A percentile compares a stretch with the other conserved stretches of the same genome.
Conservation (phyloP, 2,329 filamentous ascomycete genomes). For the Exophiala oligosperma region DNA sequence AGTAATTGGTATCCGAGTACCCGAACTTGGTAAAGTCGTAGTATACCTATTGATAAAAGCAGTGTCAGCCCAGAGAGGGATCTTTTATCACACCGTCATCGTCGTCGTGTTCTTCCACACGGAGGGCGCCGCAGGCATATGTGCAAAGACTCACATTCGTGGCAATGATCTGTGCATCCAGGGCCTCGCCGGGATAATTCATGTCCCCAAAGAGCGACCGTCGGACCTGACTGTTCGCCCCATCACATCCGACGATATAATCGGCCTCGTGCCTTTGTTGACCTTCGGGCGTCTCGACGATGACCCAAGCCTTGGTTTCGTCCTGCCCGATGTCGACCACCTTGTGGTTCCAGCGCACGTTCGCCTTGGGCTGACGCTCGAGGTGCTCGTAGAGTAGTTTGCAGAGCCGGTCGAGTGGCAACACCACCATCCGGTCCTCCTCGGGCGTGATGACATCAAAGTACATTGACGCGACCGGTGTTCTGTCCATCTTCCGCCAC, state of each 20-base stretch:
- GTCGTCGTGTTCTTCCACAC: too few relatives aligned
- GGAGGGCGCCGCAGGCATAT: neutral
- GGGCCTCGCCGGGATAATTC: slow-evolving; percentile 12
- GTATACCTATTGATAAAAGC: slow-evolving; percentile 50
- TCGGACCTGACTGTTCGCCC: slow-evolving; percentile 41
- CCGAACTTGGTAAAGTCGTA: slow-evolving; percentile 57
- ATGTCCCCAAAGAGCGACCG: slow-evolving; percentile 25
- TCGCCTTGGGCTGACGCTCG: slow-evolving; percentile 33
- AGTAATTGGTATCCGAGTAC: slow-evolving; percentile 2
- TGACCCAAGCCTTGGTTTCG: neutral
- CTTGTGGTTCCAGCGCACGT: slow-evolving; percentile 47
- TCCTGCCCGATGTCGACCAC: slow-evolving; percentile 15
- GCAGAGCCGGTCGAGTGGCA: slow-evolving; percentile 46
- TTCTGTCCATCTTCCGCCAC: slow-evolving; percentile 44
- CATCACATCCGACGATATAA: slow-evolving; percentile 48
- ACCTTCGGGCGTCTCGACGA: slow-evolving; percentile 9
- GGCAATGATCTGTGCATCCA: slow-evolving; percentile 14
- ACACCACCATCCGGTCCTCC: slow-evolving; percentile 41
- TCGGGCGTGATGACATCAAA: neutral
- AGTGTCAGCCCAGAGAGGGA: too few relatives aligned
- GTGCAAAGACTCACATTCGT: slow-evolving; percentile 11
- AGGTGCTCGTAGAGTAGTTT: slow-evolving; percentile 43
- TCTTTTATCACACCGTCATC: neutral
- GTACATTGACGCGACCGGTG: slow-evolving; percentile 31
- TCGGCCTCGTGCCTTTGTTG: slow-evolving; percentile 27